Base-by-base conservation (phyloP, 345 rosid genomes). In the Hypericum androsaemum region DNA sequence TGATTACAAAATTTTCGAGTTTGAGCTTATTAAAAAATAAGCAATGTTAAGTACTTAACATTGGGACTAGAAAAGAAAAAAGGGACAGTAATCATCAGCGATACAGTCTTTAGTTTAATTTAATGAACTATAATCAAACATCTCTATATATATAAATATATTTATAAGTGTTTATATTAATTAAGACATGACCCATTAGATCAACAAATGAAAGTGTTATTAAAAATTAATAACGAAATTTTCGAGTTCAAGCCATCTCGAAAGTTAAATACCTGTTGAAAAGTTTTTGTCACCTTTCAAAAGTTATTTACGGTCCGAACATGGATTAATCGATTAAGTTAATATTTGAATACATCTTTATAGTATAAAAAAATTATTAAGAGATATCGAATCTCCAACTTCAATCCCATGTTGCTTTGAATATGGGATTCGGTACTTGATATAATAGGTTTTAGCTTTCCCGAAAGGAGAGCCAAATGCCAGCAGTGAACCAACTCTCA, bases 351-450 rank as follows among this genome's bases (percentile, higher is more conserved):
- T n/a, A n/a, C n/a, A n/a, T n/a, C n/a, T n/a, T n/a, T n/a, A n/a
- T n/a, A n/a, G n/a, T n/a, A n/a, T 22, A 22, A 4, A 22, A 22
- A 22, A 22, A 22, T 54, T 62, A 14, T 46, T 54, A 54, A 49
- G 70, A 57, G 68, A 65, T 69, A 68, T 69, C 61, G 65, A 65
- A 69, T 75, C 67, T 65, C 60, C 61, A 58, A 15, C 58, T 60
- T 61, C 58, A 67, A 60, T 69, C 72, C 68, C 59, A 69, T 64
- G 73, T 66, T 69, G 68, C 62, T 64, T 45, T 47, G 63, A 54
- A 61, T 22, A 22, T 58, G 64, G 59, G 63, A 61, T 72, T 55
- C 47, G 64, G 43, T 54, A 41, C 50, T 71, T 59, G 65, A 62
- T 67, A 62, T 58, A 49, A 53, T 56, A 52, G 57, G 35, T 58